phyloP scores from a whole-genome alignment of 352 stramenopile genomes.

The Phytophthora aleatoria region DNA sequence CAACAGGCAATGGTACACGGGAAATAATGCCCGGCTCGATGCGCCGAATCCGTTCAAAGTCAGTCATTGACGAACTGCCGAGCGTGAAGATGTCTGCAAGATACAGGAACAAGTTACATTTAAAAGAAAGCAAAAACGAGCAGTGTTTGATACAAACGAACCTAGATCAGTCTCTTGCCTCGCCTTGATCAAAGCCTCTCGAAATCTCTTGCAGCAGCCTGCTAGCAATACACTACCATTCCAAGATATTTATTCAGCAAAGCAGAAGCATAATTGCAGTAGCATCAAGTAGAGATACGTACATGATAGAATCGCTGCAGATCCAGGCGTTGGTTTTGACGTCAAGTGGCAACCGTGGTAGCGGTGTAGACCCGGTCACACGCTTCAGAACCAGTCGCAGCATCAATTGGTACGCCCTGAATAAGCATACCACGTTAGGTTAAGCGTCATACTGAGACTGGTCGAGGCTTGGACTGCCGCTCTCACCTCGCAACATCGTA shows the following conservation, averaged over 20 bases:
- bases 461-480: background rate
- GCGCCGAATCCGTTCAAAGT: constrained; percentile 67
- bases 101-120: background rate
- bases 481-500: constrained; percentile 70
- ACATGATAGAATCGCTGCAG: constrained; percentile 81
- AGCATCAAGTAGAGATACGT: constrained; percentile 14
- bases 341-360: constrained; percentile 56
- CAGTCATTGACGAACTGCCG: constrained; percentile 73
- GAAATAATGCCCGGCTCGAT: constrained; percentile 45
- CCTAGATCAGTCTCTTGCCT: constrained; percentile 51
- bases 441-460: background rate
- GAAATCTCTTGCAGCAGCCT: constrained; percentile 61
- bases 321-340: constrained; percentile 68
- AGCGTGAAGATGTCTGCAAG: constrained; percentile 66
- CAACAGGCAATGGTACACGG: constrained; percentile 61
- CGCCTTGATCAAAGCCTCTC: constrained; percentile 51
- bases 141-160: constrained; percentile 27
- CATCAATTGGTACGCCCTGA: constrained; percentile 68
- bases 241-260: constrained; percentile 3
- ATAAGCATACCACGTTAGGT: constrained; percentile 1
- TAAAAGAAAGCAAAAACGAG: background rate
- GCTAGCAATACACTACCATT: constrained; percentile 56
- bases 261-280: background rate
- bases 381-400: constrained; percentile 61
- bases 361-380: constrained; percentile 40